Evolutionary conservation across 768 basidiomycete species (phyloP), one percentile per base, ranked within the genome.

Genomic region (Infundibulicybe gibba): DNA sequence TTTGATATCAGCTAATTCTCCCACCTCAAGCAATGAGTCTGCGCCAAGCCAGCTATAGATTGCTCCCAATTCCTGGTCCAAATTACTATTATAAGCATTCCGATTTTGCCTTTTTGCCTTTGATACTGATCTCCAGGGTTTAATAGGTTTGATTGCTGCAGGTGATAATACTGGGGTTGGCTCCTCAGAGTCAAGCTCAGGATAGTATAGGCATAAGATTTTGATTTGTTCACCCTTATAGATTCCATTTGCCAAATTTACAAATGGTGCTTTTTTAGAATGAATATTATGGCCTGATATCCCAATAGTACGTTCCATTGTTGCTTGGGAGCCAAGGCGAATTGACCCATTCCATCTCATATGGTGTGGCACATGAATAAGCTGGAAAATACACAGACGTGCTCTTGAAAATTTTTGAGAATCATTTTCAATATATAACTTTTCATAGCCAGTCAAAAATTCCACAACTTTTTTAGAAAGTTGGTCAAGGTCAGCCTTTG

Each of bases 321-420:
- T n/a, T n/a, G n/a, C n/a, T n/a, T n/a, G n/a, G n/a, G n/a, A n/a
- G n/a, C n/a, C n/a, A n/a, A n/a, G n/a, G n/a, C n/a, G n/a, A n/a
- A 59, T 47, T 21, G 54, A 55, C 1, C 53, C 54, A 55, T 53
- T 47, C 54, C 48, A 59, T 13, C 38, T 17, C 11, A 56, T 52
- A 32, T 58, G 54, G 6, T 15, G 25, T n/a, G 53, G 54, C 11
- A 55, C 42, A 15, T 34, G 15, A 15, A 34, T 34, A 10, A 34
- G 15, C 15, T 34, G 33, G 15, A 34, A 34, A 10, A n/a, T n/a
- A n/a, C n/a, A n/a, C n/a, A n/a, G n/a, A n/a, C n/a, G n/a, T n/a
- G n/a, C n/a, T n/a, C n/a, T 37, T 55, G 53, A n/a, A 54, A 55
- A 38, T 16, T 55, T 44, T 5, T 38, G 25, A 32, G 49, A 30